Evolutionary conservation across 1,284 basidiomycete species (phyloP), one percentile per base, ranked within the genome.

Genomic region (Pterulicium gracile): DNA sequence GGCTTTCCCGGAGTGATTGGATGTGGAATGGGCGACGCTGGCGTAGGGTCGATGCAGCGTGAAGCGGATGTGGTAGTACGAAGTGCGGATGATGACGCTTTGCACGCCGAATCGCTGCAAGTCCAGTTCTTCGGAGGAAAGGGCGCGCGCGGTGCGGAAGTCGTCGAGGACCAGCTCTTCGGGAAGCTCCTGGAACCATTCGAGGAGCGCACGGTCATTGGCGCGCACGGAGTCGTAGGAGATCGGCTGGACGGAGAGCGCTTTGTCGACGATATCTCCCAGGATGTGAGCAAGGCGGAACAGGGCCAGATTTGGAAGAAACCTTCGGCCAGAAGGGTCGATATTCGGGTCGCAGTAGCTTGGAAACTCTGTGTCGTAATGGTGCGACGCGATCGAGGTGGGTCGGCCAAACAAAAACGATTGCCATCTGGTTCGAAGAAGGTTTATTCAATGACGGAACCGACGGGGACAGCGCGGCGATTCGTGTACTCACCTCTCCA

Each of bases 371-470:
- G 85, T 88, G 58, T 88, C 84, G 58, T 84, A 89, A 58, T 88
- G 85, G 56, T 86, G 79, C 3, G 82, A 78, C 10, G 81, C 76
- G 49, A 88, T 79, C 24, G 73, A 66, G 23, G 82, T 64, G 1
- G 86, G 85, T 13, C 85, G 72, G n/a, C 85, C 86, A 58, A 88
- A 85, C 70, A 86, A 72, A 63, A 88, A 88, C 2, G 84, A 80
- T 60, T 88, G 84, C 86, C 86, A 88, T 51, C 82, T 85, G 52
- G 21, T 24, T 42, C 39, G 39, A 23, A 36, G 17, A 48, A 44
- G 44, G 36, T 21, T 49, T 34, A 14, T 43, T 47, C 46, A 15
- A 32, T 32, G 10, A 32, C n/a, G 7, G n/a, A 32, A 32, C 27
- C 27, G 27, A 32, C 7, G 7, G 27, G n/a, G 27, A 32, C 7